Base-by-base conservation (phyloP, 2,329 filamentous ascomycete species). In the Aureobasidium subglaciale region DNA sequence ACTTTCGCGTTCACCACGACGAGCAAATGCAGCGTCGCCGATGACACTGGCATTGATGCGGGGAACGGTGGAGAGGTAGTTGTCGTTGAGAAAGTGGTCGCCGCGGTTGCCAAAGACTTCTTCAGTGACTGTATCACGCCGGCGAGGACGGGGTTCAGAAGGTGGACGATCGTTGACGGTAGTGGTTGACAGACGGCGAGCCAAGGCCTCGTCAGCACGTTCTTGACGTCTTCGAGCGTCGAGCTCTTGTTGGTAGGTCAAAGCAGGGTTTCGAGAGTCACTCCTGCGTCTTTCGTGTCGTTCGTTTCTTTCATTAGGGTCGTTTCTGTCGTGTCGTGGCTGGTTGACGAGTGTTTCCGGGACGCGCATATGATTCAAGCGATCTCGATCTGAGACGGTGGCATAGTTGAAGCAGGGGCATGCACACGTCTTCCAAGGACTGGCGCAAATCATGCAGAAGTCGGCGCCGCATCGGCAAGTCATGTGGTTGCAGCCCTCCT, bases 401-500 rank as follows among this genome's bases (percentile, higher is more conserved):
- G 64, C 78, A 63, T 84, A 81, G 66, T 84, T 87, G 74, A 91
- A 90, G 83, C 84, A 88, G 0, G 87, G 85, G 62, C 90, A 95
- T 53, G 87, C 83, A 65, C 90, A 95, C 1, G 78, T 84, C 71
- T 89, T 92, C 89, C 90, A 95, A 63, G 87, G 87, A 29, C 75
- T 67, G 20, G 87, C 90, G 66, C 90, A 96, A 24, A 88, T 79
- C 81, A 93, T 90, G 72, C 90, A 96, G 65, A 95, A 95, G 63
- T 95, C 81, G 25, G 88, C 88, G 54, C 82, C 85, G 65, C 90
- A 95, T 55, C 84, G 87, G 68, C 90, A 95, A 25, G 83, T 90
- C 82, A 95, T 92, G 67, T 92, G 90, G 71, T 92, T 91, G 70
- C 87, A 90, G 41, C 89, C 89, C 68, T 92, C 87, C 62, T 86